Conservation (phyloP, 352 stramenopile genomes). For the Globisporangium recalcitrans region DNA sequence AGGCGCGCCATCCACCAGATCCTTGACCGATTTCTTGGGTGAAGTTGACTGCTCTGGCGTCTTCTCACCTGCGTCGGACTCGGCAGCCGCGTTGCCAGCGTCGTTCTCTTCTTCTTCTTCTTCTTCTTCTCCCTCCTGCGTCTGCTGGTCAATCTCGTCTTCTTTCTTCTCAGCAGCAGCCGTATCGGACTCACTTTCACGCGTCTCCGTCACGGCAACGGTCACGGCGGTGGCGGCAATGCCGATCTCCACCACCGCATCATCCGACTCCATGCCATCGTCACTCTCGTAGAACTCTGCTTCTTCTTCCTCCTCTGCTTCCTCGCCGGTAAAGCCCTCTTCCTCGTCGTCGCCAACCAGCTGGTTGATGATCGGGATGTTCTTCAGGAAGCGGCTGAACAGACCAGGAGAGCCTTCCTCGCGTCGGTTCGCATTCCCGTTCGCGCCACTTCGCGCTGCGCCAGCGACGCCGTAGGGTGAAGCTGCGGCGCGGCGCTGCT, state of each 20-base stretch:
- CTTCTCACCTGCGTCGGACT: neutral
- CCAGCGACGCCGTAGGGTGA: conserved; percentile 31
- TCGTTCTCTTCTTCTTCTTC: neutral
- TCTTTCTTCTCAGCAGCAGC: conserved; percentile 2
- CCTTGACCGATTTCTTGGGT: conserved; percentile 1
- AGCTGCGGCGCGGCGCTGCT: conserved; percentile 30
- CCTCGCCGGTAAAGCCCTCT: conserved; percentile 18
- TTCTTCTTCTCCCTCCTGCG: neutral
- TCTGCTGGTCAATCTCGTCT: conserved; percentile 13
- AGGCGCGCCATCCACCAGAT: neutral
- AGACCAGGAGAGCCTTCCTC: conserved; percentile 22
- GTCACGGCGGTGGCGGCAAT: neutral
- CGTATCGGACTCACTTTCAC: neutral
- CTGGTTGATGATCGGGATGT: conserved; percentile 59
- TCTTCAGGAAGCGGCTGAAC: conserved; percentile 58
- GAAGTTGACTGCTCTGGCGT: neutral
- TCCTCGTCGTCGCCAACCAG: conserved; percentile 38
- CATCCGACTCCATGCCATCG: conserved; percentile 19
- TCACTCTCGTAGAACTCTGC: conserved; percentile 1
- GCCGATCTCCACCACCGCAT: conserved; percentile 4
- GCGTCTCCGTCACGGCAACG: conserved; percentile 7
- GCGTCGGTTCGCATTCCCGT: conserved; percentile 7
- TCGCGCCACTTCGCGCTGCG: neutral
- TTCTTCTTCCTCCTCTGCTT: conserved; percentile 15
- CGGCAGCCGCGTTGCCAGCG: neutral